phyloP scores from a whole-genome alignment of 768 basidiomycete genomes.

The Suillus sp. region DNA sequence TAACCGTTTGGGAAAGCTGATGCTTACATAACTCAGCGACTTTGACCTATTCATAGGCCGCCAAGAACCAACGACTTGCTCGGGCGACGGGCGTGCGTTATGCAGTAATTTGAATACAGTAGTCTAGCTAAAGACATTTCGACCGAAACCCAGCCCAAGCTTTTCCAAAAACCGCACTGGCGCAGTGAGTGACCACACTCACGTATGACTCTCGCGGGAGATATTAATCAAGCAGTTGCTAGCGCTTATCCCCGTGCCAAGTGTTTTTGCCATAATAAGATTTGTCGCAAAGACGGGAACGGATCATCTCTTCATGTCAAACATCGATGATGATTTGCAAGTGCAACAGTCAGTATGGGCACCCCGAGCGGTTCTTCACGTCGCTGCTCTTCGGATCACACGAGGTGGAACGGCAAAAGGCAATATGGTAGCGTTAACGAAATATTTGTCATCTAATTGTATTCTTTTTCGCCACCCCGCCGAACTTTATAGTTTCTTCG shows the following conservation, averaged over 20 bases:
- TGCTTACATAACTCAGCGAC: not conserved
- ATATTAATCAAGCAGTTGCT: not conserved
- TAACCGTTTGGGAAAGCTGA: too few relatives aligned
- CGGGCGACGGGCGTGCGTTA: not conserved
- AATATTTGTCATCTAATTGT: conserved; percentile 2
- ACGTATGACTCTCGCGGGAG: not conserved
- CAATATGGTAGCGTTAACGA: not conserved
- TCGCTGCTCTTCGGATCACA: not conserved
- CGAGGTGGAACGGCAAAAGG: not conserved
- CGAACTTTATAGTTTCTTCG: not conserved
- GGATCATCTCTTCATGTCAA: not conserved
- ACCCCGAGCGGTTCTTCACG: not conserved
- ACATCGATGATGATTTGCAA: not conserved
- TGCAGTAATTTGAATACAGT: not conserved
- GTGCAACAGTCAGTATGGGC: too few relatives aligned
- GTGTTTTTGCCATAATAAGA: not conserved
- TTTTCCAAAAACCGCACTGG: not conserved
- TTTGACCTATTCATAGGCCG: too few relatives aligned
- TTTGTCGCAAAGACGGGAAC: not conserved
- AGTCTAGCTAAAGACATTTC: not conserved
- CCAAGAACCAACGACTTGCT: too few relatives aligned
- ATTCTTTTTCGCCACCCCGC: conserved; percentile 4
- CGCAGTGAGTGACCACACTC: not conserved
- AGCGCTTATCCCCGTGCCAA: not conserved
- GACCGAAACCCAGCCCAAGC: not conserved